Evolutionary conservation across 768 basidiomycete species (phyloP), one percentile per base, ranked within the genome.

Genomic region (Pisolithus orientalis): DNA sequence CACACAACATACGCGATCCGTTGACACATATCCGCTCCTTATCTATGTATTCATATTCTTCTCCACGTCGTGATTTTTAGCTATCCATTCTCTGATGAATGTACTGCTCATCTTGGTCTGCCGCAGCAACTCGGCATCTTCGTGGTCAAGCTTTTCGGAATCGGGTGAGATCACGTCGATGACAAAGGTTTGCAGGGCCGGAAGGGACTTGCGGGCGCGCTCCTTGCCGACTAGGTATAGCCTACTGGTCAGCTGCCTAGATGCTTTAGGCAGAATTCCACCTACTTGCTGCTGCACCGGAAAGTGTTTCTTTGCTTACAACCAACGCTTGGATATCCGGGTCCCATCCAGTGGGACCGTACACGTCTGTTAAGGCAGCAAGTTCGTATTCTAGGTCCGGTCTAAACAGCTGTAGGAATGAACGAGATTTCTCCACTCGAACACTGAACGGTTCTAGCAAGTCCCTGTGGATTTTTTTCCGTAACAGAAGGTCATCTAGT

Each of bases 21-120:
- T 43, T 21, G 4, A 38, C 27, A 27, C 10, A 21, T 21, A 21
- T 6, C n/a, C 11, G 29, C n/a, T 13, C n/a, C 38, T n/a, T n/a
- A 14, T 13, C 34, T 34, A 28, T 17, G 2, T 34, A 39, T 10
- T 27, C 17, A 17, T 38, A 38, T 49, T 39, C 10, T 10, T 9
- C 13, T 47, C 6, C 9, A 49, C 31, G 45, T 44, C 46, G 25
- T 39, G 11, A 10, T n/a, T 44, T 13, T 49, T 62, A 50, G 52
- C 82, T 55, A 99, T 86, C 93, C 94, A 95, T 57, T 86, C 76
- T 40, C 96, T 76, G 58, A 99, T 95, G 54, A 79, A 89, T 6
- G 94, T 95, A 63, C 93, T 96, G 65, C 96, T 93, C 80, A 98
- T 84, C 75, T 99, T 99, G 28, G 84, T 79, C 57, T 80, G 76